Conservation (phyloP, 148 eudicot genomes). For the Rhododendron ferrugineum region DNA sequence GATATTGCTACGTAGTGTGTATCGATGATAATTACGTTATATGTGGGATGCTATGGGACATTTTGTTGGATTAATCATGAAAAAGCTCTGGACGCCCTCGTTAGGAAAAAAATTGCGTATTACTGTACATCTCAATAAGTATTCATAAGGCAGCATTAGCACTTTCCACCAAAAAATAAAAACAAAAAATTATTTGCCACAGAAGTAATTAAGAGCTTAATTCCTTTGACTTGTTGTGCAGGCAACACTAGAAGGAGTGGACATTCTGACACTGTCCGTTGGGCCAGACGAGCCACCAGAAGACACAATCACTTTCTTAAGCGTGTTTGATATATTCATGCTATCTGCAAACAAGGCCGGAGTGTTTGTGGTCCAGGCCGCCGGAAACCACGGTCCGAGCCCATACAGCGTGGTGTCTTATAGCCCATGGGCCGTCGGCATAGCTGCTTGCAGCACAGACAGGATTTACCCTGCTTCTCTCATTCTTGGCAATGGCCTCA, state of each 20-base stretch:
- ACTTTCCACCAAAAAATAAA: too few species aligned
- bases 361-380: conserved; percentile 83
- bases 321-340: conserved; percentile 71
- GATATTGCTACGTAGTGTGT: too few species aligned
- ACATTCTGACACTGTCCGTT: conserved; percentile 66
- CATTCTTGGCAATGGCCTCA: conserved; percentile 60
- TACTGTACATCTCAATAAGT: too few species aligned
- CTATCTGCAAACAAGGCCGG: conserved; percentile 79
- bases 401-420: conserved; percentile 64
- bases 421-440: conserved; percentile 92
- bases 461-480: conserved; percentile 61
- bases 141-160: too few species aligned
- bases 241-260: conserved; percentile 86
- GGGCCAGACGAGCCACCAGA: conserved; percentile 90
- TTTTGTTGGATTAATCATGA: too few species aligned
- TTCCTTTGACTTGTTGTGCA: conserved; percentile 18
- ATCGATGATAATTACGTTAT: too few species aligned
- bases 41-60: too few species aligned
- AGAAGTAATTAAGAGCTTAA: not conserved
- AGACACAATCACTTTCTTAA: conserved; percentile 69
- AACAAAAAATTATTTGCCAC: not conserved
- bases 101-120: too few species aligned
- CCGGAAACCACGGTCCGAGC: conserved; percentile 75
- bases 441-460: conserved; percentile 61
- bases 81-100: too few species aligned